A percentile compares a stretch with the other conserved stretches of the same genome.
Evolutionary conservation across 2,329 filamentous ascomycete species (phyloP).

Genomic region (Neofusicoccum laricinum): DNA sequence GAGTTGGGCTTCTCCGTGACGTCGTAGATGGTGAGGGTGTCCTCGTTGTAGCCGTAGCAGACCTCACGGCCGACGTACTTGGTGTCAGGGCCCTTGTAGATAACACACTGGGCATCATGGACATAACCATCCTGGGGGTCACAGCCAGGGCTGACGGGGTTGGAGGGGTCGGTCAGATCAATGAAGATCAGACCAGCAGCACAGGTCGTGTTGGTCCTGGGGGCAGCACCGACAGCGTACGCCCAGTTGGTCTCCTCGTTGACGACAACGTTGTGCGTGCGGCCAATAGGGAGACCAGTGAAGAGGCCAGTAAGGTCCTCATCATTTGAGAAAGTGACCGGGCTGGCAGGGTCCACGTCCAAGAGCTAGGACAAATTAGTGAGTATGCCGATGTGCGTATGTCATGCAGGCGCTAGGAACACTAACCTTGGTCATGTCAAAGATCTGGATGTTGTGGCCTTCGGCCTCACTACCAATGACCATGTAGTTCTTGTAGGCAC

Average conservation of each 20-base stretch:
- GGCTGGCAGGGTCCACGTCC: slow-evolving; percentile 31
- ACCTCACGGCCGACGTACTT: slow-evolving; percentile 51
- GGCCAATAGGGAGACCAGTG: slow-evolving; percentile 31
- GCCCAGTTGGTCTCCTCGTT: slow-evolving; percentile 37
- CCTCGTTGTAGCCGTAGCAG: slow-evolving; percentile 57
- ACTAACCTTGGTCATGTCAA: slow-evolving; percentile 54
- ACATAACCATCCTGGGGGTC: slow-evolving; percentile 57
- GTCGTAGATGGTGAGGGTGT: slow-evolving; percentile 52
- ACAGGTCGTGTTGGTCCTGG: slow-evolving; percentile 38
- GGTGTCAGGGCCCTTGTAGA: slow-evolving; percentile 52
- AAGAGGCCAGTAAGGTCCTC: slow-evolving; percentile 33
- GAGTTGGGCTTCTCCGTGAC: slow-evolving; percentile 49
- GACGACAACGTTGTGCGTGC: slow-evolving; percentile 38
- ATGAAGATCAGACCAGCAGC: slow-evolving; percentile 58
- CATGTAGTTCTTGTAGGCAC: slow-evolving; percentile 42
- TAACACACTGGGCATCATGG: slow-evolving; percentile 60
- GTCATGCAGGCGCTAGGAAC: slow-evolving; percentile 9
- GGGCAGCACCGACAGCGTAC: slow-evolving; percentile 36
- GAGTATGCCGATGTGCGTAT: background rate
- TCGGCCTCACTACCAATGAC: slow-evolving; percentile 40
- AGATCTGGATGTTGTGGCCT: slow-evolving; percentile 60
- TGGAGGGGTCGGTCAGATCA: slow-evolving; percentile 53
- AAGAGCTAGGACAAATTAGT: slow-evolving; percentile 23
- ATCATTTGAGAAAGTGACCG: slow-evolving; percentile 34
- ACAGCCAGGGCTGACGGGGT: slow-evolving; percentile 54